A percentile compares a stretch with the other conserved stretches of the same genome.
These are phyloP conservation scores for Fusarium tupiense DNA, from an alignment of 2,329 filamentous ascomycete species.

Conservation along the genomic window DNA sequence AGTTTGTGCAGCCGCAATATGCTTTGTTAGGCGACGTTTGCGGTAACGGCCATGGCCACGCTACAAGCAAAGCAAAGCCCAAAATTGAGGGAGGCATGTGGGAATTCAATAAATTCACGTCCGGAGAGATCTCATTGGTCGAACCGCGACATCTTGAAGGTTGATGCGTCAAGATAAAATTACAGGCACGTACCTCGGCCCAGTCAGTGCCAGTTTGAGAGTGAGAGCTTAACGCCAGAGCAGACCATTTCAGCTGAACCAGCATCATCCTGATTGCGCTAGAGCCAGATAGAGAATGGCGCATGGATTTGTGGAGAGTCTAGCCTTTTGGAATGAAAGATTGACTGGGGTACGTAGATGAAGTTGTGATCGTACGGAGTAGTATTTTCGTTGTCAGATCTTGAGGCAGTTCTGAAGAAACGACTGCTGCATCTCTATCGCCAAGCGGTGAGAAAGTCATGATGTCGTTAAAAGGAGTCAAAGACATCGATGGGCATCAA, in stretches of 20 bases:
- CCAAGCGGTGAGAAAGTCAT: constrained; percentile 17
- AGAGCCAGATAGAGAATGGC: constrained; percentile 26
- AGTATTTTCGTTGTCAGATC: not conserved
- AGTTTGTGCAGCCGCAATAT: constrained; percentile 4
- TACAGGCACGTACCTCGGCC: constrained; percentile 7
- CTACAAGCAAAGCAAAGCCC: not conserved
- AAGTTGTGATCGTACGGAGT: not conserved
- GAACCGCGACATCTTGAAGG: not conserved
- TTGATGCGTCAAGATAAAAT: constrained; percentile 18
- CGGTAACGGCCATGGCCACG: constrained; percentile 11
- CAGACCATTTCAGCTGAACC: constrained; percentile 44
- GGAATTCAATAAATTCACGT: constrained; percentile 33
- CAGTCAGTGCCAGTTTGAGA: constrained; percentile 14
- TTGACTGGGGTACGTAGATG: not conserved
- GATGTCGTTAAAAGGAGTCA: constrained; percentile 22
- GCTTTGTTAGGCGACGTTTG: constrained; percentile 24
- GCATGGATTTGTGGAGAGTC: not conserved
- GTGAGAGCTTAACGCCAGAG: constrained; percentile 8
- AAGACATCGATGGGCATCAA: not conserved
- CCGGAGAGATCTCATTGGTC: constrained; percentile 25
- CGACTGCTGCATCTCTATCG: not conserved
- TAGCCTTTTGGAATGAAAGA: constrained; percentile 27
- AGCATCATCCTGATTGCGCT: constrained; percentile 30
- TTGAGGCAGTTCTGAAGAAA: not conserved
- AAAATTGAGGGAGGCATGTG: constrained; percentile 3